These are phyloP conservation scores for Immersiella caudata DNA, from an alignment of 495 filamentous ascomycete species.

Conservation along the genomic window DNA sequence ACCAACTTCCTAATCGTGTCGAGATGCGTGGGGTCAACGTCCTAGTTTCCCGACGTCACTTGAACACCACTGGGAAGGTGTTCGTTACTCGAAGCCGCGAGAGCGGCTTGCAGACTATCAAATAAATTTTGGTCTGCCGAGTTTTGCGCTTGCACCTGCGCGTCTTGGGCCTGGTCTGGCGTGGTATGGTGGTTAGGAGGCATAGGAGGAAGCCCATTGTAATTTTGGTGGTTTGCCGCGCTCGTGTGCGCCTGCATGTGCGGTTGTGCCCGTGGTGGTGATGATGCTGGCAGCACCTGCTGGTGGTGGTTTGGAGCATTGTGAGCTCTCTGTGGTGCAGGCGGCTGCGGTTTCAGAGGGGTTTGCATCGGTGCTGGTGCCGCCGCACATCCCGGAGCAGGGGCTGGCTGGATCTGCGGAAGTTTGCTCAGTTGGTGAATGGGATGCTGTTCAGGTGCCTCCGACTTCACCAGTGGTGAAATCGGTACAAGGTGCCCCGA, in stretches of 20 bases:
- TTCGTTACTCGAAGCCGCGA: constrained; percentile 20
- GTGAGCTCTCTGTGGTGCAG: constrained; percentile 15
- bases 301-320: constrained; percentile 21
- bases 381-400: constrained; percentile 2
- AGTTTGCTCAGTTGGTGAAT: constrained; percentile 26
- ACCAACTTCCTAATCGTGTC: neutral
- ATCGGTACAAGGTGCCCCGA: constrained; percentile 22
- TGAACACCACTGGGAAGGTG: neutral
- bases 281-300: constrained; percentile 11
- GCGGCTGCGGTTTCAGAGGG: constrained; percentile 24
- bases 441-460: constrained; percentile 28
- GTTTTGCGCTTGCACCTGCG: constrained; percentile 26
- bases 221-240: constrained; percentile 11
- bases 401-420: constrained; percentile 37
- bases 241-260: constrained; percentile 3
- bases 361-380: constrained; percentile 19
- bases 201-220: constrained; percentile 23
- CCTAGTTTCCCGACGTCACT: neutral
- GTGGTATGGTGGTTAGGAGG: constrained; percentile 12
- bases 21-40: neutral
- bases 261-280: constrained; percentile 11
- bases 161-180: constrained; percentile 22
- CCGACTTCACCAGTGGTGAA: constrained; percentile 31
- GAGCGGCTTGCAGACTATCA: constrained; percentile 30
- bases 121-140: constrained; percentile 29